These are phyloP conservation scores for Pseudopithomyces chartarum DNA, from an alignment of 2,329 filamentous ascomycete species.

Conservation along the genomic window DNA sequence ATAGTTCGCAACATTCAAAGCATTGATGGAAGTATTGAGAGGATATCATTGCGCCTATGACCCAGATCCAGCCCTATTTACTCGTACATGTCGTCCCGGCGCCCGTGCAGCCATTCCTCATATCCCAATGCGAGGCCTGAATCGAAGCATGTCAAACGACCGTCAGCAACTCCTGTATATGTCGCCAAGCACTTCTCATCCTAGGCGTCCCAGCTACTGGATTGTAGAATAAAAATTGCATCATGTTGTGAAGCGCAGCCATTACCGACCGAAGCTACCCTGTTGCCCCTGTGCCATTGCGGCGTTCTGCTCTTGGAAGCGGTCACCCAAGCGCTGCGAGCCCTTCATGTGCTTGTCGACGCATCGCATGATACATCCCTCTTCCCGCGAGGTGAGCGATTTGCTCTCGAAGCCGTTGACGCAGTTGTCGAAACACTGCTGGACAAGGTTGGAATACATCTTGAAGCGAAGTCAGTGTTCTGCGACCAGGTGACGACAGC, in stretches of 20 bases:
- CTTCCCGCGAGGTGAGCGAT: slow-evolving; percentile 84
- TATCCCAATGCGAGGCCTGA: background rate
- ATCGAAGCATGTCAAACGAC: background rate
- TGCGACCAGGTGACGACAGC: slow-evolving; percentile 2
- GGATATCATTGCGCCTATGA: slow-evolving; percentile 7
- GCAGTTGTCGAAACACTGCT: slow-evolving; percentile 95
- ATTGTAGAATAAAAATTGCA: background rate
- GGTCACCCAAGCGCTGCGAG: slow-evolving; percentile 85
- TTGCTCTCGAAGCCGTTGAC: slow-evolving; percentile 99
- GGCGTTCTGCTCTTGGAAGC: slow-evolving; percentile 80
- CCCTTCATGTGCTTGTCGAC: slow-evolving; percentile 96
- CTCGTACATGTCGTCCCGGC: background rate
- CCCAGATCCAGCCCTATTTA: slow-evolving; percentile 3
- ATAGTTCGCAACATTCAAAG: background rate
- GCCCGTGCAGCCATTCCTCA: background rate
- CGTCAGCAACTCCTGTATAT: background rate
- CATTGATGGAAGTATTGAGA: background rate
- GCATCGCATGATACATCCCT: slow-evolving; percentile 90
- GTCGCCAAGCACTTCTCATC: background rate
- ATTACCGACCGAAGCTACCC: slow-evolving; percentile 53
- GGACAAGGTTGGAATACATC: slow-evolving; percentile 77
- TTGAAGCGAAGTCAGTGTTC: slow-evolving; percentile 33
- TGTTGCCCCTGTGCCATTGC: slow-evolving; percentile 66
- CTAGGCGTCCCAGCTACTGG: background rate
- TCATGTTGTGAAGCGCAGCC: background rate